These are phyloP conservation scores for Rhizopus sp. DNA, from an alignment of 371 early-diverging fungal species.

Conservation along the genomic window DNA sequence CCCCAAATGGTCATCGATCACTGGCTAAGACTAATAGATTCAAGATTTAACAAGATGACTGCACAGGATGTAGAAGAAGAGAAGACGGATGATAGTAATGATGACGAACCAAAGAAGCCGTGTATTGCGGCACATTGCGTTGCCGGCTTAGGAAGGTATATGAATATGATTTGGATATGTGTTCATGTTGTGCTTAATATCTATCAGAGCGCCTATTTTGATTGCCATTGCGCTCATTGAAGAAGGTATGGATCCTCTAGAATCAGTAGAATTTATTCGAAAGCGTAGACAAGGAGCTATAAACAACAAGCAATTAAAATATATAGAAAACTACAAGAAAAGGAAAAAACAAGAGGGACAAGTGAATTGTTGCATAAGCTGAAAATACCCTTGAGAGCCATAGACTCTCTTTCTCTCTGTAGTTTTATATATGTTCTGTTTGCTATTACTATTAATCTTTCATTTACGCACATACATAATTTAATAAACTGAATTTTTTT, in stretches of 20 bases:
- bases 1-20: conserved; percentile 62
- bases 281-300: conserved; percentile 76
- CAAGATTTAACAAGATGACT: conserved; percentile 31
- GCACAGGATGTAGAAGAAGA: conserved; percentile 30
- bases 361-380: conserved; percentile 14
- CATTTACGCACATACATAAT: too few relatives aligned
- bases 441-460: too few relatives aligned
- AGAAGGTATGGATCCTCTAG: conserved; percentile 75
- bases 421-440: too few relatives aligned
- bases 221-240: conserved; percentile 79
- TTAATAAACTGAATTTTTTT: too few relatives aligned
- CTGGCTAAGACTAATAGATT: conserved; percentile 70
- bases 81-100: conserved; percentile 17
- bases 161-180: neutral
- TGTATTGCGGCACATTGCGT: conserved; percentile 85
- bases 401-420: too few relatives aligned
- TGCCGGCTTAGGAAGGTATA: conserved; percentile 72
- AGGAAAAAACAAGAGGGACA: conserved; percentile 7
- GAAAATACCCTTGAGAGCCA: neutral
- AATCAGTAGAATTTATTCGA: conserved; percentile 72
- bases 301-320: conserved; percentile 71
- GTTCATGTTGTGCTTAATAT: neutral
- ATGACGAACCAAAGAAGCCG: conserved; percentile 27
- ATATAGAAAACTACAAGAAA: conserved; percentile 64
- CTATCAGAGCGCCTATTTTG: conserved; percentile 59